Conservation (phyloP, 1,284 basidiomycete species). For the Volvariella surrecta region DNA sequence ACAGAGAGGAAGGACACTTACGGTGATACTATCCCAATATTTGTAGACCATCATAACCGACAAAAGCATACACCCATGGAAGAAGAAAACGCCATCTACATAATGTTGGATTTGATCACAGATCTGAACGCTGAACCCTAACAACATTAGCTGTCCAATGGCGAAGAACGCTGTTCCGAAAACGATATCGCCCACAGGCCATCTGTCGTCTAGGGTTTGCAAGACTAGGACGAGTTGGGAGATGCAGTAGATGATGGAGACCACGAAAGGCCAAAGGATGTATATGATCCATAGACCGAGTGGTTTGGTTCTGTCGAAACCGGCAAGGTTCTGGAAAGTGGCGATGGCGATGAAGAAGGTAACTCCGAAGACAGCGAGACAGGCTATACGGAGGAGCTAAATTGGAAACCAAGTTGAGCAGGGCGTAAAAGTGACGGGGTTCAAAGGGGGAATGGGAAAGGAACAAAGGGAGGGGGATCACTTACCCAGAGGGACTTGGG, state of each 20-base stretch:
- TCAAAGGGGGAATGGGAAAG: constrained; percentile 7
- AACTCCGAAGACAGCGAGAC: constrained; percentile 74
- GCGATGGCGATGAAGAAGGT: constrained; percentile 90
- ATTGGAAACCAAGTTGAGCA: neutral
- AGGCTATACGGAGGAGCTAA: constrained; percentile 82
- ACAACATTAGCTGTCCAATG: constrained; percentile 82
- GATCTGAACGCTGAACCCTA: constrained; percentile 90
- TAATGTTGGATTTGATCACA: constrained; percentile 96
- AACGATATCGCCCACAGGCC: constrained; percentile 93
- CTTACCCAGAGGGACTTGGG: constrained; percentile 91
- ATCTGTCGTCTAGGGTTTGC: constrained; percentile 95
- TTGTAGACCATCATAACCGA: constrained; percentile 99
- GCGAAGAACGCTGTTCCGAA: constrained; percentile 90
- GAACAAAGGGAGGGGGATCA: constrained; percentile 10
- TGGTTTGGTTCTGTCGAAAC: constrained; percentile 72
- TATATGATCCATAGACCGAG: constrained; percentile 90
- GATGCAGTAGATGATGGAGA: constrained; percentile 83
- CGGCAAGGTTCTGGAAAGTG: constrained; percentile 85
- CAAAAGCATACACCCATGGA: constrained; percentile 88
- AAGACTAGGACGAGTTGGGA: constrained; percentile 94
- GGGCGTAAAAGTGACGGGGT: neutral
- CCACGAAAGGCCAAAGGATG: constrained; percentile 90
- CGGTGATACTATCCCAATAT: constrained; percentile 98
- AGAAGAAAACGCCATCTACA: constrained; percentile 96
- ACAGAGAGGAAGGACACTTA: constrained; percentile 27